A percentile compares a stretch with the other conserved stretches of the same genome.
These are phyloP conservation scores for Oenanthe javanica DNA, from an alignment of 140 eudicot species.

Conservation along the genomic window DNA sequence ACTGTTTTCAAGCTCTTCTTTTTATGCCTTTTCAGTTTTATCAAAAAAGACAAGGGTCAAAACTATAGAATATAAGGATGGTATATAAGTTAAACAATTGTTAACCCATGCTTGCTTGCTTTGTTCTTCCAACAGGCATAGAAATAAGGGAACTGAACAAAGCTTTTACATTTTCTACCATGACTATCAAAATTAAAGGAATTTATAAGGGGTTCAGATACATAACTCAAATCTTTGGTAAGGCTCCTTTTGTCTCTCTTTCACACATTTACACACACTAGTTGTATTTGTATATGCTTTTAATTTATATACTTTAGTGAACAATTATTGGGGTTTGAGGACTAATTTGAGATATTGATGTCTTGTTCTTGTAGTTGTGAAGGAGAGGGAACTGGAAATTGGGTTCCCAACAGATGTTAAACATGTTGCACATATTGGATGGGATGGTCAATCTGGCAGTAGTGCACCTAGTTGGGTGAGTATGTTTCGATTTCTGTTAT, in stretches of 20 bases:
- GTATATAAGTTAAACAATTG: background rate
- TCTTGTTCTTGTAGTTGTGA: constrained; percentile 53
- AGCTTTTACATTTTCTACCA: constrained; percentile 15
- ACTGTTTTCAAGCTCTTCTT: constrained; percentile 32
- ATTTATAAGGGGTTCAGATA: constrained; percentile 75
- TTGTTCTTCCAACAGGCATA: constrained; percentile 27
- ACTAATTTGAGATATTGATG: constrained; percentile 5
- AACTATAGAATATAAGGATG: background rate
- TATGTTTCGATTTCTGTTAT: constrained; percentile 18
- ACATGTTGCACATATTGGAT: constrained; percentile 94
- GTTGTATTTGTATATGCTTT: background rate
- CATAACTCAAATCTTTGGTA: constrained; percentile 79
- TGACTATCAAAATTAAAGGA: constrained; percentile 91
- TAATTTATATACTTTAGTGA: background rate
- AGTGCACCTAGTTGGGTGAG: constrained; percentile 16
- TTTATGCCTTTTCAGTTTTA: background rate
- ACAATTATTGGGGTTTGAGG: background rate
- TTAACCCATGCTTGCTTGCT: constrained; percentile 14
- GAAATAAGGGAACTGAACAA: constrained; percentile 22
- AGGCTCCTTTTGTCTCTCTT: constrained; percentile 5
- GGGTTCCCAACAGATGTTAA: constrained; percentile 95
- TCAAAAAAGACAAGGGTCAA: constrained; percentile 1
- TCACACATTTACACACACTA: background rate
- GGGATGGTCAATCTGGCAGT: constrained; percentile 64
- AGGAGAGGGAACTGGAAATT: constrained; percentile 82